Conservation (phyloP, 78 protist species). For the Chrysochromulina tobinii region DNA sequence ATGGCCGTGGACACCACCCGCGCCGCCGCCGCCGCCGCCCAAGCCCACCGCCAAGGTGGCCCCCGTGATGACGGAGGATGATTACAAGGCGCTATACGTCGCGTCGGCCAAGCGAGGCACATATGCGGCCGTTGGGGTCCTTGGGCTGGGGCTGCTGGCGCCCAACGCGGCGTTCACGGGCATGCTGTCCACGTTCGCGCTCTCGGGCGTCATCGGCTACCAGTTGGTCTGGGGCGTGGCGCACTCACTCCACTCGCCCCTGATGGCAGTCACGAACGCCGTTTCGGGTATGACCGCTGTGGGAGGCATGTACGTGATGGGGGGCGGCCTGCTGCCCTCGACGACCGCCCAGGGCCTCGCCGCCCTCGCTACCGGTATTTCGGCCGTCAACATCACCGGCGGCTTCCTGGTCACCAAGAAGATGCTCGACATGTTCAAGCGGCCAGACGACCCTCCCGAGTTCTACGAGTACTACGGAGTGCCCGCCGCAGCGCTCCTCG, state of each 20-base stretch:
- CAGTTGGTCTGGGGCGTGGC: slow-evolving; percentile 91
- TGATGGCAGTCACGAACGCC: slow-evolving; percentile 98
- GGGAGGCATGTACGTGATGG: slow-evolving; percentile 87
- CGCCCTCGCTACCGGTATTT: not conserved
- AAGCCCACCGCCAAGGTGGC: not conserved
- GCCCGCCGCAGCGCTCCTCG: not conserved
- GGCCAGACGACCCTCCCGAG: slow-evolving; percentile 59
- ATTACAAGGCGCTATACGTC: not conserved
- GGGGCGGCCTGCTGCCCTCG: slow-evolving; percentile 58
- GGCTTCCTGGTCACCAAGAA: slow-evolving; percentile 94
- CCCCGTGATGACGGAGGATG: not conserved
- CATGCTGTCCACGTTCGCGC: slow-evolving; percentile 74
- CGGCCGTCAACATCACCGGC: slow-evolving; percentile 72
- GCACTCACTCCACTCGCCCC: slow-evolving; percentile 97
- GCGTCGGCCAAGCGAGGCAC: not conserved
- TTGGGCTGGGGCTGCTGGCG: slow-evolving; percentile 33
- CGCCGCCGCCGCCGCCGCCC: slow-evolving; percentile 41
- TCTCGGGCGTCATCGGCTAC: slow-evolving; percentile 85
- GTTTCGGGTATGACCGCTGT: slow-evolving; percentile 90
- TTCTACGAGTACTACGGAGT: slow-evolving; percentile 24
- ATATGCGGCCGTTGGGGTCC: not conserved
- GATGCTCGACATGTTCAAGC: slow-evolving; percentile 95
- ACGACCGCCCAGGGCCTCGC: slow-evolving; percentile 24
- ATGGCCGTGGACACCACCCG: slow-evolving; percentile 49
- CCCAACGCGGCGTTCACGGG: slow-evolving; percentile 24